These are phyloP conservation scores for Apiospora saccharicola DNA, from an alignment of 2,329 filamentous ascomycete species.

Conservation along the genomic window DNA sequence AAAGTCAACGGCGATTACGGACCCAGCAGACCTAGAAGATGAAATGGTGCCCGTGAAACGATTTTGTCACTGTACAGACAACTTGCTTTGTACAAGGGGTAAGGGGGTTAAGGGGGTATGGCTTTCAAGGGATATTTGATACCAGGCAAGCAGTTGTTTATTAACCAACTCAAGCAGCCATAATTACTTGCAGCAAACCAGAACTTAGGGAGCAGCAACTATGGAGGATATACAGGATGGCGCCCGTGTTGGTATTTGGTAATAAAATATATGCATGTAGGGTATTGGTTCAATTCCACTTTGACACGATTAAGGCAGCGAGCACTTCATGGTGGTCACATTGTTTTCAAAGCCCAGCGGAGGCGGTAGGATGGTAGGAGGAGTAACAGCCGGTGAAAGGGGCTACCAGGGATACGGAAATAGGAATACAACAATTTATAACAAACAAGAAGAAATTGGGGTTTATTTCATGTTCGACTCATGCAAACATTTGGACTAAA, in stretches of 20 bases:
- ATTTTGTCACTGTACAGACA: constrained; percentile 31
- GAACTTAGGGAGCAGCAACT: not conserved
- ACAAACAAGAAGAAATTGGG: not conserved
- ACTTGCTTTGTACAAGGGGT: not conserved
- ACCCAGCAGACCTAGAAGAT: constrained; percentile 25
- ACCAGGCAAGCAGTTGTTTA: constrained; percentile 24
- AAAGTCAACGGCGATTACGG: constrained; percentile 37
- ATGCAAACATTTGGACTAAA: not conserved
- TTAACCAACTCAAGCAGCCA: constrained; percentile 23
- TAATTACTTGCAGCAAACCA: not conserved
- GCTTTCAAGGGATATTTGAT: constrained; percentile 16
- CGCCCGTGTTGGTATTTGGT: not conserved
- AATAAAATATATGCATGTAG: not conserved
- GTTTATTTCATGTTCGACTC: not conserved
- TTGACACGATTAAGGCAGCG: not conserved
- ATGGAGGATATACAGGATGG: not conserved
- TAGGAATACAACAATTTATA: not conserved
- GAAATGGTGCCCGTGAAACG: constrained; percentile 33
- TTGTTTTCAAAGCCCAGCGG: constrained; percentile 4
- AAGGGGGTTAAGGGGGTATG: not conserved
- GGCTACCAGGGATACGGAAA: not conserved
- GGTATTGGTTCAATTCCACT: not conserved
- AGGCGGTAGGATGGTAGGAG: too few species aligned
- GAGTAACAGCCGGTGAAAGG: not conserved
- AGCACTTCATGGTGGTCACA: not conserved